phyloP scores from a whole-genome alignment of 169 alveolate species.

The Plasmodium fragile region DNA sequence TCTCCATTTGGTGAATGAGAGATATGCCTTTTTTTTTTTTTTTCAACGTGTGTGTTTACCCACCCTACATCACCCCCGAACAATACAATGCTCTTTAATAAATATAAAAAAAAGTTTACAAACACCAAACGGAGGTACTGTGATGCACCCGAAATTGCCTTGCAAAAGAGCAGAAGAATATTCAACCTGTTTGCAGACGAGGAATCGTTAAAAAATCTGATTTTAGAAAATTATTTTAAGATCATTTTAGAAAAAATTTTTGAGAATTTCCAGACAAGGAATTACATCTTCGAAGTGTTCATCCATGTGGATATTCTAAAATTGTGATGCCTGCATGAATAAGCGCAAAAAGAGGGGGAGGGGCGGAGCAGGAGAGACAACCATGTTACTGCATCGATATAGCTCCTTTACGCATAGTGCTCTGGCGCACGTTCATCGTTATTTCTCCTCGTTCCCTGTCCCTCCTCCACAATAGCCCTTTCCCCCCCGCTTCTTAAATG shows the following conservation, averaged over 20 bases:
- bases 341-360: not conserved
- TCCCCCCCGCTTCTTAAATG: not conserved
- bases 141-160: conserved; percentile 1
- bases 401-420: not conserved
- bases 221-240: conserved; percentile 52
- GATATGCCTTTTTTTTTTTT: not conserved
- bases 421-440: not conserved
- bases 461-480: not conserved
- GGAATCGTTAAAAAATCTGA: conserved; percentile 29
- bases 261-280: conserved; percentile 45
- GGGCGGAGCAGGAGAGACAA: not conserved
- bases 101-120: conserved; percentile 35
- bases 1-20: not conserved
- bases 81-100: conserved; percentile 23
- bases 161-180: not conserved
- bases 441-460: not conserved
- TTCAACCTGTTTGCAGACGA: not conserved
- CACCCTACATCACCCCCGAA: not conserved
- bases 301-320: conserved; percentile 61
- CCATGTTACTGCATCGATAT: not conserved
- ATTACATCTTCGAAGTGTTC: conserved; percentile 44
- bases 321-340: conserved; percentile 24
- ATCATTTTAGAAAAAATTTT: conserved; percentile 28
- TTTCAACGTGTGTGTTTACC: not conserved
- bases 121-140: conserved; percentile 71